Percentiles rank a stretch among this genome's conserved stretches.
Evolutionary conservation across 768 basidiomycete species (phyloP).

Genomic region (Tephrocybe sp.): DNA sequence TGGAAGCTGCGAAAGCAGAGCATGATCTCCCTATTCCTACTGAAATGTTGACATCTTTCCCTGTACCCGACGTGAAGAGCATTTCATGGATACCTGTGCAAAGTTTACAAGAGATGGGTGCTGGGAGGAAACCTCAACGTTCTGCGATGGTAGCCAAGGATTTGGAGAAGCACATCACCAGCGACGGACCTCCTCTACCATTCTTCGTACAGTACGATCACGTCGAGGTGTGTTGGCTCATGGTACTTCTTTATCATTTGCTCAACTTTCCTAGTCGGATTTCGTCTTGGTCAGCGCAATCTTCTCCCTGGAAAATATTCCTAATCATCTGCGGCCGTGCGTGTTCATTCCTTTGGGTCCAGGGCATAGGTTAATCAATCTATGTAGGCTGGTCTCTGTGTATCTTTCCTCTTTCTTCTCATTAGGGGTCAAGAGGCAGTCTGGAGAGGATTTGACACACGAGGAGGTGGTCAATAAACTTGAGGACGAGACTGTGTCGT

Average conservation of each 20-base stretch:
- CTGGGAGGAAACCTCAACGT: slow-evolving; percentile 35
- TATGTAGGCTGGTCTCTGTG: slow-evolving; percentile 64
- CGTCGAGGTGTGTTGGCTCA: slow-evolving; percentile 59
- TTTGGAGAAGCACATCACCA: slow-evolving; percentile 60
- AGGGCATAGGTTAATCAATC: slow-evolving; percentile 5
- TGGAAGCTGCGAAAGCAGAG: slow-evolving; percentile 83
- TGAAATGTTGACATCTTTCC: slow-evolving; percentile 79
- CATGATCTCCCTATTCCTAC: slow-evolving; percentile 81
- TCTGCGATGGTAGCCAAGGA: slow-evolving; percentile 30
- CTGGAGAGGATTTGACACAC: slow-evolving; percentile 70
- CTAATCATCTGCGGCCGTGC: slow-evolving; percentile 75
- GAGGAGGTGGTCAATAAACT: slow-evolving; percentile 91
- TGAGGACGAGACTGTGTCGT: slow-evolving; percentile 88
- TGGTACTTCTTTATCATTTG: slow-evolving; percentile 2
- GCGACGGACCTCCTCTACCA: slow-evolving; percentile 66
- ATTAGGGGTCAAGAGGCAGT: slow-evolving; percentile 69
- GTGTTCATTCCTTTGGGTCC: slow-evolving; percentile 19
- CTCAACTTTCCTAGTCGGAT: slow-evolving; percentile 61
- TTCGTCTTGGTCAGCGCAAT: slow-evolving; percentile 82
- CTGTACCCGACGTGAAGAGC: slow-evolving; percentile 85
- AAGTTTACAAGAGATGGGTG: slow-evolving; percentile 60
- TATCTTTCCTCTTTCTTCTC: slow-evolving; percentile 88
- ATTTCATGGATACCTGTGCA: slow-evolving; percentile 89
- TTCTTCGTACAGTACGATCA: slow-evolving; percentile 95
- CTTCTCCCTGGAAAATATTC: slow-evolving; percentile 73